Conservation (phyloP, 2,329 filamentous ascomycete genomes). For the Talaromyces sp. region DNA sequence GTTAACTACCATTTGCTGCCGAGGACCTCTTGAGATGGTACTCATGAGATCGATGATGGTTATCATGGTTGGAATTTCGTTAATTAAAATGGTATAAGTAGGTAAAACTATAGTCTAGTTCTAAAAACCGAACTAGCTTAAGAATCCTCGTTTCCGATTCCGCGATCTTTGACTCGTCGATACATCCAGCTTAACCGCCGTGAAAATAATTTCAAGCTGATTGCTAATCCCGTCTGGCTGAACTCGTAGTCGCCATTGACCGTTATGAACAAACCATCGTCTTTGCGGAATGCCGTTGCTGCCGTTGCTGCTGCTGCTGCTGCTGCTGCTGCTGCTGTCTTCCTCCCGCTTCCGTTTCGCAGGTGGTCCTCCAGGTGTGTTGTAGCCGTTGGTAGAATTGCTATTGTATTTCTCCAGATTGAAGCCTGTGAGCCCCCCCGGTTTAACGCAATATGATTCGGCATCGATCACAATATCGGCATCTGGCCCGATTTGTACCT, state of each 20-base stretch:
- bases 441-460: slow-evolving; percentile 23
- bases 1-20: too few relatives aligned
- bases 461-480: slow-evolving; percentile 41
- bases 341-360: slow-evolving; percentile 35
- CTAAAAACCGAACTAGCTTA: slow-evolving; percentile 30
- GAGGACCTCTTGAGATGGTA: too few relatives aligned
- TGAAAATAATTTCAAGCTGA: slow-evolving; percentile 61
- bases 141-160: slow-evolving; percentile 62
- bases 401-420: neutral
- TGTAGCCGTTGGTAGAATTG: neutral
- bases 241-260: slow-evolving; percentile 68
- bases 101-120: too few relatives aligned
- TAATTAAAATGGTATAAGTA: too few relatives aligned
- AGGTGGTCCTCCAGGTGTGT: slow-evolving; percentile 13
- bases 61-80: neutral
- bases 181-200: slow-evolving; percentile 71
- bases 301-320: neutral
- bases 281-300: neutral
- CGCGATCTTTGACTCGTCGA: slow-evolving; percentile 60
- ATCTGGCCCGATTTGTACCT: slow-evolving; percentile 55
- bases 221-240: slow-evolving; percentile 46
- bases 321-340: neutral
- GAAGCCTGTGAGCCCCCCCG: neutral
- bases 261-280: slow-evolving; percentile 60
- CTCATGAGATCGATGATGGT: too few relatives aligned